A percentile compares a stretch with the other conserved stretches of the same genome.
Evolutionary conservation across 1,284 basidiomycete genomes (phyloP).

Genomic region (Ceratorhiza oryzae-sativae): DNA sequence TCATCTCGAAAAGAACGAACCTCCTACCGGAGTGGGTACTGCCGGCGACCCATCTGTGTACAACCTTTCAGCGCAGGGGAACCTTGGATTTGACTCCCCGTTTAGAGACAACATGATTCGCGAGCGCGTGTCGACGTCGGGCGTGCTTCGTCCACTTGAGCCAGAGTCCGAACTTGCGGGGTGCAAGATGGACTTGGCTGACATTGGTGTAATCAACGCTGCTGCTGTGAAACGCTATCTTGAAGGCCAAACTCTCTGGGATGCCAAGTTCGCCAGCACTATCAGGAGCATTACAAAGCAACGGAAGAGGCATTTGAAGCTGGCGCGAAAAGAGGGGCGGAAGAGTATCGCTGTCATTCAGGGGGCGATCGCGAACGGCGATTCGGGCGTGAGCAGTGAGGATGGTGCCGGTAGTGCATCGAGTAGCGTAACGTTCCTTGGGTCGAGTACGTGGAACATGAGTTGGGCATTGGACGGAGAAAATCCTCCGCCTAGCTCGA

Average conservation of each 20-base stretch:
- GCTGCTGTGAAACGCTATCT: slow-evolving; percentile 68
- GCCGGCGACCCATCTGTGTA: slow-evolving; percentile 76
- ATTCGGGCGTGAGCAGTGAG: slow-evolving; percentile 42
- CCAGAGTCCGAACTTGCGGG: slow-evolving; percentile 68
- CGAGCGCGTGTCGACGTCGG: slow-evolving; percentile 83
- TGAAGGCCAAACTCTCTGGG: slow-evolving; percentile 62
- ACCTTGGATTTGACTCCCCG: slow-evolving; percentile 34
- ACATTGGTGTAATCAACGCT: slow-evolving; percentile 75
- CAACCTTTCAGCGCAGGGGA: slow-evolving; percentile 57
- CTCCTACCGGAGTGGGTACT: slow-evolving; percentile 51
- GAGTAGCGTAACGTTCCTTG: slow-evolving; percentile 65
- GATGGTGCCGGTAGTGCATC: slow-evolving; percentile 52
- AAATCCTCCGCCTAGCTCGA: slow-evolving; percentile 79
- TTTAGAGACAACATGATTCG: slow-evolving; percentile 71
- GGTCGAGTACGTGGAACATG: slow-evolving; percentile 56
- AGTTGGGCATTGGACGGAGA: slow-evolving; percentile 79
- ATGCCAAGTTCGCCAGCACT: slow-evolving; percentile 66
- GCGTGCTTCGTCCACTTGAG: slow-evolving; percentile 81
- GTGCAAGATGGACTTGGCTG: slow-evolving; percentile 66
- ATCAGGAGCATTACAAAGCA: slow-evolving; percentile 65
- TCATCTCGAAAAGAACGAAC: slow-evolving; percentile 45
- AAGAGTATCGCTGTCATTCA: slow-evolving; percentile 28
- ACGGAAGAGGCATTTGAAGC: slow-evolving; percentile 64
- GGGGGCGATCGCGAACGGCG: slow-evolving; percentile 11
- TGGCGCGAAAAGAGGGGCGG: slow-evolving; percentile 63